Evolutionary conservation across 2,329 filamentous ascomycete genomes (phyloP), one percentile per base, ranked within the genome.

Genomic region (Zymoseptoria crescenta): DNA sequence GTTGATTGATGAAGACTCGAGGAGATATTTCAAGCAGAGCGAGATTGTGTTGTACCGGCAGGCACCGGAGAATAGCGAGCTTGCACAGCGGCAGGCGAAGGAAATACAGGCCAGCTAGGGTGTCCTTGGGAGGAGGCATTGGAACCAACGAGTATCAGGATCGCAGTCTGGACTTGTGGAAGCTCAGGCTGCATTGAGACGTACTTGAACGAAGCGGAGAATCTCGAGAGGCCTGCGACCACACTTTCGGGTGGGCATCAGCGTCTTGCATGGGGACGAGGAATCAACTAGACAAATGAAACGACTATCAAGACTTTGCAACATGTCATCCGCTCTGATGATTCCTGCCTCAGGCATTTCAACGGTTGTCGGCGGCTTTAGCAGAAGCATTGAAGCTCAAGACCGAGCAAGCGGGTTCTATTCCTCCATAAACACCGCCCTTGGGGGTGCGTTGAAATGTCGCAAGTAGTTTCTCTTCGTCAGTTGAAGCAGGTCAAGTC

Each of bases 11-110:
- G 69, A 72, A 92, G 94, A 99, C 75, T 94, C 94, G 54, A 86
- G 94, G 69, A 86, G 94, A 69, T 99, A 99, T 78, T 99, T 99
- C 79, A 99, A 99, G 76, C 94, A 99, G 76, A 96, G 91, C 56
- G 94, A 99, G 78, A 99, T 99, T 73, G 92, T 96, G 59, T 86
- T 99, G 56, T 97, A 89, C 79, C 87, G 94, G 65, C 94, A 97
- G 70, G 77, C 79, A 48, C 79, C 79, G 7, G 79, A 81, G 68
- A 77, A 77, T 35, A 70, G 77, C 63, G 77, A 76, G 21, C 68
- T 79, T 54, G 77, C 78, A 8, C 73, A 76, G 64, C 76, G 76
- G 64, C 78, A 80, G 69, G 79, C 79, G 29, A 73, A 72, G 64
- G 72, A 75, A 57, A 72, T 74, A 55, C 71, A 73, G 58, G 66